Percentiles rank a stretch among this genome's conserved stretches.
These are phyloP conservation scores for Dactylellina haptotyla DNA, from an alignment of 2,329 filamentous ascomycete genomes.

Conservation along the genomic window DNA sequence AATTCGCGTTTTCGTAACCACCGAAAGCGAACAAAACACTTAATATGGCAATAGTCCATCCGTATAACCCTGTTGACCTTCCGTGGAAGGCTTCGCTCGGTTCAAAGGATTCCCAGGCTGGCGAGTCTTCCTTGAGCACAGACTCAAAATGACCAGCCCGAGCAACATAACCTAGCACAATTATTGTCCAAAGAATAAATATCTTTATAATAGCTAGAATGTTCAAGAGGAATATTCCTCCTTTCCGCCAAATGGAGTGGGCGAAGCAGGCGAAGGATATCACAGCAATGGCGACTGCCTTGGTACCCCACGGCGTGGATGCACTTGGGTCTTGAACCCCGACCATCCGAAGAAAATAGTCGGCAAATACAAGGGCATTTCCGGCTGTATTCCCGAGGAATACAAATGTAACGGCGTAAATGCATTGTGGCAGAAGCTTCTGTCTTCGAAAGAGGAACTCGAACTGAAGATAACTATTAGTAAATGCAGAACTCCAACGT, in stretches of 20 bases:
- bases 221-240: slow-evolving; percentile 67
- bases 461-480: slow-evolving; percentile 58
- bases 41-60: slow-evolving; percentile 63
- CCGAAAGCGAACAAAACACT: slow-evolving; percentile 63
- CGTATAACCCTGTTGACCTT: slow-evolving; percentile 50
- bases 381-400: slow-evolving; percentile 65
- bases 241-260: slow-evolving; percentile 65
- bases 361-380: slow-evolving; percentile 65
- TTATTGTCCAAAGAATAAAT: slow-evolving; percentile 64
- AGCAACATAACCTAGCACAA: slow-evolving; percentile 61
- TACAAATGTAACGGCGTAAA: slow-evolving; percentile 65
- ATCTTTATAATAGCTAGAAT: slow-evolving; percentile 66
- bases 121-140: slow-evolving; percentile 36
- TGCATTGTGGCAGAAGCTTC: slow-evolving; percentile 62
- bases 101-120: slow-evolving; percentile 59
- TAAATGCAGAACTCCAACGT: neutral
- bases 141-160: slow-evolving; percentile 56
- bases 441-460: slow-evolving; percentile 64
- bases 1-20: slow-evolving; percentile 64
- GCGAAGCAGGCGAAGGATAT: slow-evolving; percentile 65
- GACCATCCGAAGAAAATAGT: slow-evolving; percentile 61
- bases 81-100: slow-evolving; percentile 13
- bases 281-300: slow-evolving; percentile 65
- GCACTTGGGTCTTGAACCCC: slow-evolving; percentile 56
- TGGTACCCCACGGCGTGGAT: slow-evolving; percentile 60